These are phyloP conservation scores for Durotheca rogersii DNA, from an alignment of 495 filamentous ascomycete species.

Conservation along the genomic window DNA sequence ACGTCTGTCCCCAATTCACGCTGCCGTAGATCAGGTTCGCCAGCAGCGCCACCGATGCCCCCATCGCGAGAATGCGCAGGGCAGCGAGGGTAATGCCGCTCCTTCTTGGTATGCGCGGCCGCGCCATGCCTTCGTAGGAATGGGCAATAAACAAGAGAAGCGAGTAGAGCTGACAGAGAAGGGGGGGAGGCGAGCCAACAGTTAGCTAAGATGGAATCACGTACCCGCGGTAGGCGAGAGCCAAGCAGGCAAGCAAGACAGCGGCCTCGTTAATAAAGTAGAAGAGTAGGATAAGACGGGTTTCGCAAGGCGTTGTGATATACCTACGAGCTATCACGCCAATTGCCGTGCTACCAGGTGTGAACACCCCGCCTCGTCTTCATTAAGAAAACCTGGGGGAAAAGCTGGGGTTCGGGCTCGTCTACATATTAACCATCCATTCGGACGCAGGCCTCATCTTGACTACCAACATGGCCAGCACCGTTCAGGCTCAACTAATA, in stretches of 20 bases:
- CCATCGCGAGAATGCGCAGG: constrained; percentile 28
- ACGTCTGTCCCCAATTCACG: constrained; percentile 29
- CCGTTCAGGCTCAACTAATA: constrained; percentile 20
- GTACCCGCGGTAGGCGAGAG: not conserved
- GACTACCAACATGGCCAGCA: constrained; percentile 13
- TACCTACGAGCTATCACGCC: too few relatives aligned
- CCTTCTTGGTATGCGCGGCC: constrained; percentile 21
- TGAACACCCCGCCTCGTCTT: constrained; percentile 6
- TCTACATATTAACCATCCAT: constrained; percentile 33
- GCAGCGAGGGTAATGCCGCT: constrained; percentile 17
- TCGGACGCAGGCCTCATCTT: constrained; percentile 28
- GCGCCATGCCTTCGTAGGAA: constrained; percentile 11
- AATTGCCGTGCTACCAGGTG: constrained; percentile 2
- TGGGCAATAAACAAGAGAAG: not conserved
- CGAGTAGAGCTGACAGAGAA: not conserved
- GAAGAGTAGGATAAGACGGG: constrained; percentile 7
- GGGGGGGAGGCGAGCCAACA: not conserved
- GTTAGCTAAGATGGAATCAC: not conserved
- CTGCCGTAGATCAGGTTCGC: constrained; percentile 31
- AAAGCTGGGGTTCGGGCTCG: constrained; percentile 23
- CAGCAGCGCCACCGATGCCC: constrained; percentile 28
- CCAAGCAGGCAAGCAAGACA: not conserved
- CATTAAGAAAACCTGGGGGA: not conserved
- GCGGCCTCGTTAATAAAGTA: too few relatives aligned
- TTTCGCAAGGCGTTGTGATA: constrained; percentile 16